These are phyloP conservation scores for Metarhizium brunneum DNA, from an alignment of 2,329 filamentous ascomycete genomes.

Conservation along the genomic window DNA sequence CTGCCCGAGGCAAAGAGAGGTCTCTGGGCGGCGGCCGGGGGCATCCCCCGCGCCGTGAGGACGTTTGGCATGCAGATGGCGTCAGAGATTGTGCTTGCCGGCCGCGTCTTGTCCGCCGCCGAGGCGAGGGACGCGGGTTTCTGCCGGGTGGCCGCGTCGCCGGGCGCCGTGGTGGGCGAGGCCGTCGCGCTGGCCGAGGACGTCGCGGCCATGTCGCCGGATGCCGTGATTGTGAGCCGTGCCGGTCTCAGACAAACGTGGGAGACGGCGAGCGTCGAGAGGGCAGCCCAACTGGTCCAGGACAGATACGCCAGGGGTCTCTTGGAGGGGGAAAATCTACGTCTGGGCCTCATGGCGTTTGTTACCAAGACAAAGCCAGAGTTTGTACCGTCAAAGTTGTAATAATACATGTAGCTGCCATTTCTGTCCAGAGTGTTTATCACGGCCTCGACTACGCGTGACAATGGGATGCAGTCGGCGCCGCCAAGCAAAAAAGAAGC, in stretches of 20 bases:
- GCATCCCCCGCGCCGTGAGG: conserved; percentile 39
- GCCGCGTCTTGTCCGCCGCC: conserved; percentile 32
- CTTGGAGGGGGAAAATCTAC: conserved; percentile 35
- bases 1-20: conserved; percentile 45
- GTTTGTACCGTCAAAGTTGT: conserved; percentile 40
- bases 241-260: conserved; percentile 27
- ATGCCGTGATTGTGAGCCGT: conserved; percentile 30
- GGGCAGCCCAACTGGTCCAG: conserved; percentile 28
- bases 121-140: conserved; percentile 18
- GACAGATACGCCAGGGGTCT: conserved; percentile 30
- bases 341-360: conserved; percentile 41
- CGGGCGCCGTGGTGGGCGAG: conserved; percentile 25
- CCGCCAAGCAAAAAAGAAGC: no score
- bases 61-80: conserved; percentile 35
- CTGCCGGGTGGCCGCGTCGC: conserved; percentile 28
- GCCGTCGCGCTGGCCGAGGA: conserved; percentile 25
- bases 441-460: no score
- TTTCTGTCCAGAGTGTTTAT: no score
- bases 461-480: no score
- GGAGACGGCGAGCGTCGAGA: conserved; percentile 31
- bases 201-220: conserved; percentile 24
- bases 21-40: conserved; percentile 43
- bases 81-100: conserved; percentile 39
- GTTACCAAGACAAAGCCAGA: conserved; percentile 37
- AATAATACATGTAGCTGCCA: background rate